Base-by-base conservation (phyloP, 2,329 filamentous ascomycete species). In the Epichloe coenophiala region DNA sequence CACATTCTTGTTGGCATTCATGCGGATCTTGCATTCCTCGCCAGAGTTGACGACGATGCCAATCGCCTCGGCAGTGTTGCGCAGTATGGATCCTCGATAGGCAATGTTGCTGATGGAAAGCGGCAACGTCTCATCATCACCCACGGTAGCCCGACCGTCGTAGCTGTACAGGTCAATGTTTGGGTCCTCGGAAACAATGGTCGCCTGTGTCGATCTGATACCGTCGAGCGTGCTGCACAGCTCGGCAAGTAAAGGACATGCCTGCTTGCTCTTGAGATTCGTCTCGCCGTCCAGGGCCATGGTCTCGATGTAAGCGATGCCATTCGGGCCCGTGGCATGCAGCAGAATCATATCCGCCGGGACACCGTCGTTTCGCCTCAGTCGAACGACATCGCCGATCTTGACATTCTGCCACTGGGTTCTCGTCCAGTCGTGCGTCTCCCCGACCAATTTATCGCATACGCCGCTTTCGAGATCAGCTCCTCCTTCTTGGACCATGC, bases 11-110 rank as follows among this genome's bases (percentile, higher is more conserved):
- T 89, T 91, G 47, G 89, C 86, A 60, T 96, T 96, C 89, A 95
- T 95, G 45, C 90, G 86, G 56, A 96, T 96, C 68, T 95, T 95
- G 72, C 88, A 96, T 69, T 96, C 90, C 65, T 96, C 89, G 37
- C 88, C 88, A 3, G 85, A 86, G 66, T 95, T 95, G 59, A 95
- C 83, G 37, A 95, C 84, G 60, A 96, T 73, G 3, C 88, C 88
- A 40, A 87, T 70, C 2, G 81, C 83, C 57, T 82, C 75, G 15
- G 76, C 72, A 0, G 88, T 95, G 61, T 95, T 95, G 41, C 88
- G 80, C 51, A 95, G 67, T 1, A 86, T 81, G 44, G 88, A 93
- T 15, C 88, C 88, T 47, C 89, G 81, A 62, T 90, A 93, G 1
- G 94, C 75, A 47, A 95, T 79, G 60, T 94, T 86, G 60, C 80